Evolutionary conservation across 1,284 basidiomycete genomes (phyloP), one percentile per base, ranked within the genome.

Genomic region (Naganishia cerealis): DNA sequence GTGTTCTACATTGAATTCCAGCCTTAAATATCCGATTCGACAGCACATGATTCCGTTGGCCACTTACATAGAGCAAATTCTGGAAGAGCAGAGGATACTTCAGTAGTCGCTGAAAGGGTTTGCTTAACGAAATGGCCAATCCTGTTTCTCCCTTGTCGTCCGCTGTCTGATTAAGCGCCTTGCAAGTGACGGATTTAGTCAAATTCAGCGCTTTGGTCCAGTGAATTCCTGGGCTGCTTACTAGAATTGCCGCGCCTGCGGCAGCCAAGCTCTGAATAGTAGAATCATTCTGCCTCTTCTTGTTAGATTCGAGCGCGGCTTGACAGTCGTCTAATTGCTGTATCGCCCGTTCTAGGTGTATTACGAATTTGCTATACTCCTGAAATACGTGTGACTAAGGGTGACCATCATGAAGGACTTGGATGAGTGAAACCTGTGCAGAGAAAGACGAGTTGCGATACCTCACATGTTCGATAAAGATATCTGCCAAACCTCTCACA

Each of bases 51-150:
- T 43, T 15, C 46, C 48, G 57, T 12, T 8, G 40, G 24, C 16
- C 13, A 63, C 75, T 65, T 54, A 75, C 91, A 81, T 89, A 95
- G 57, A 95, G 86, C n/a, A 97, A 85, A 79, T 97, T 97, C 81
- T 98, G 94, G 82, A 98, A 97, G 50, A 99, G 86, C 18, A 99
- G 85, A 2, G 95, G 95, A 78, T 98, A 96, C 80, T 99, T 98
- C 77, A 97, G 87, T 52, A 99, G 84, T 39, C 95, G 87, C 77
- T 98, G 95, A 82, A 99, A 96, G 0, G 95, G 95, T 80, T 97
- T 98, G 29, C 92, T 94, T 10, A 97, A 83, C 2, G 92, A 92
- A 75, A 99, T 98, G 40, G 91, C 88, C 52, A 99, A 84, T 0
- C 93, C 92, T 1, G 91, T 92, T 81, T 97, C 94, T 72, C 92